These are phyloP conservation scores for Diaporthe longicolla DNA, from an alignment of 2,329 filamentous ascomycete species.

Conservation along the genomic window DNA sequence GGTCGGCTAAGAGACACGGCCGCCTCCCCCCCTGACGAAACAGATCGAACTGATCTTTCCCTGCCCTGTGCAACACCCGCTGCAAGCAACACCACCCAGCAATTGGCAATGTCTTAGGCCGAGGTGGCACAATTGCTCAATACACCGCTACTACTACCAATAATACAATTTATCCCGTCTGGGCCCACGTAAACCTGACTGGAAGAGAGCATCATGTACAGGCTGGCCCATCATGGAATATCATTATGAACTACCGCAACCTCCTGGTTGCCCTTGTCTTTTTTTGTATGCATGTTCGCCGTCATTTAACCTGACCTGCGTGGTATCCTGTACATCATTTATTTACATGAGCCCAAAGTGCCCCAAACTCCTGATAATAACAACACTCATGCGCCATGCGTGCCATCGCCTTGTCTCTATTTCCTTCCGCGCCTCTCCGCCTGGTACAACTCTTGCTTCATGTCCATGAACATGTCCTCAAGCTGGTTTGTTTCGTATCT, in stretches of 20 bases:
- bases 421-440: conserved; percentile 73
- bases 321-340: conserved; percentile 25
- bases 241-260: conserved; percentile 19
- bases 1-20: conserved; percentile 2
- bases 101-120: conserved; percentile 10
- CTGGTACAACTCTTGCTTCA: conserved; percentile 80
- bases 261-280: background rate
- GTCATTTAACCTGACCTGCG: conserved; percentile 18
- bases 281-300: conserved; percentile 1
- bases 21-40: conserved; percentile 27
- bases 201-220: background rate
- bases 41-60: conserved; percentile 4
- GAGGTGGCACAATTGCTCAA: conserved; percentile 12
- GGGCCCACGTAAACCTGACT: conserved; percentile 5
- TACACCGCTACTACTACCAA: conserved; percentile 32
- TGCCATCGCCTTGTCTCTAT: conserved; percentile 20
- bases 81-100: background rate
- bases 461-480: conserved; percentile 84
- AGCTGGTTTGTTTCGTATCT: conserved; percentile 77
- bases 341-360: conserved; percentile 34
- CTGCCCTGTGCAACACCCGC: conserved; percentile 21
- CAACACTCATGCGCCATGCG: conserved; percentile 23
- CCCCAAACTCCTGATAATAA: conserved; percentile 28
- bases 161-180: conserved; percentile 2
- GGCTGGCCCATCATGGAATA: conserved; percentile 9